These are phyloP conservation scores for Favolaschia claudopus DNA, from an alignment of 768 basidiomycete species.

Conservation along the genomic window DNA sequence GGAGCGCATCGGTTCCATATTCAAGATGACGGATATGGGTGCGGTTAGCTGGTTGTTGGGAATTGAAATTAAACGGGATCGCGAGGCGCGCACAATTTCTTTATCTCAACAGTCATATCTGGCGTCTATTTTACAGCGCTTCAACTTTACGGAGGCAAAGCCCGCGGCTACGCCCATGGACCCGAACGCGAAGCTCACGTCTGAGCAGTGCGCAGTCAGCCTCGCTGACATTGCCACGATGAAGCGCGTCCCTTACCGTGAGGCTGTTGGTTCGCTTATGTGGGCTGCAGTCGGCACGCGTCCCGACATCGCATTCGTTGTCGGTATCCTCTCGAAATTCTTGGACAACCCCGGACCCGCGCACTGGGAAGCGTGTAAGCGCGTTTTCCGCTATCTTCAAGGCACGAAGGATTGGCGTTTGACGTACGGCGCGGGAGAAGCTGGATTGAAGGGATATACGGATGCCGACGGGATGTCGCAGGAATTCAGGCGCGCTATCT, in stretches of 20 bases:
- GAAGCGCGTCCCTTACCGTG: not conserved
- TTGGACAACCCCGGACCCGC: slow-evolving; percentile 4
- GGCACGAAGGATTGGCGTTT: slow-evolving; percentile 2
- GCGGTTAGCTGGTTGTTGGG: not conserved
- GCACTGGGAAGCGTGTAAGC: slow-evolving; percentile 9
- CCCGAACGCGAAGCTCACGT: not conserved
- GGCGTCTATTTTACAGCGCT: not conserved
- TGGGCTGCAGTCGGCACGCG: slow-evolving; percentile 3
- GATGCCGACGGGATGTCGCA: slow-evolving; percentile 2
- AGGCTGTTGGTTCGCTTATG: slow-evolving; percentile 8
- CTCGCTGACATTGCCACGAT: not conserved
- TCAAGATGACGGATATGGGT: slow-evolving; percentile 1
- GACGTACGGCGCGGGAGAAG: not conserved
- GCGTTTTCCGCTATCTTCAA: slow-evolving; percentile 2
- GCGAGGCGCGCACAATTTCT: not conserved
- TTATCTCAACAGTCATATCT: slow-evolving; percentile 7
- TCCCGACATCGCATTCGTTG: not conserved
- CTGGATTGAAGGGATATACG: not conserved
- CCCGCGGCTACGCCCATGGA: slow-evolving; percentile 5
- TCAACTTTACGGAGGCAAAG: not conserved
- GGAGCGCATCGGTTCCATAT: not conserved
- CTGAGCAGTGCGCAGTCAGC: not conserved
- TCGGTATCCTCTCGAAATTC: not conserved
- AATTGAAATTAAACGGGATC: slow-evolving; percentile 8
- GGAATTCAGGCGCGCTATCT: slow-evolving; percentile 21